These are phyloP conservation scores for Lactarius evosmus DNA, from an alignment of 768 basidiomycete species.

Conservation along the genomic window DNA sequence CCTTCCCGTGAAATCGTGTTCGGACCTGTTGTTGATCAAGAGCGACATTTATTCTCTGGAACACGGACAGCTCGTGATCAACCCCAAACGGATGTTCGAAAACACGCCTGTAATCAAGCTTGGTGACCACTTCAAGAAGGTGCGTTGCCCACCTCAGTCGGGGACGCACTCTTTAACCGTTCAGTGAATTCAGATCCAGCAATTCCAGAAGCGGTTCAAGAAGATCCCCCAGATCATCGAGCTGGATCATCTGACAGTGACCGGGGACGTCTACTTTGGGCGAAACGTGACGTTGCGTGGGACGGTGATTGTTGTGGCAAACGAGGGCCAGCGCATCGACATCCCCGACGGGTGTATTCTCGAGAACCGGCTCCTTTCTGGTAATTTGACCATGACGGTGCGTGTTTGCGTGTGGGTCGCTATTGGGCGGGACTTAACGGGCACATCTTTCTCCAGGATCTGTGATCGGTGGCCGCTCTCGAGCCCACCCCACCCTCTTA, in stretches of 20 bases:
- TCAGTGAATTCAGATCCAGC: slow-evolving; percentile 51
- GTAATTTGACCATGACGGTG: slow-evolving; percentile 80
- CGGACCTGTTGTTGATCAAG: slow-evolving; percentile 85
- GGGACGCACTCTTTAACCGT: not conserved
- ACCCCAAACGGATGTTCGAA: slow-evolving; percentile 75
- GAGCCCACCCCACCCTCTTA: not conserved
- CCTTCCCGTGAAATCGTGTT: slow-evolving; percentile 88
- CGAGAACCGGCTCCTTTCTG: slow-evolving; percentile 75
- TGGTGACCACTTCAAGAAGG: slow-evolving; percentile 96
- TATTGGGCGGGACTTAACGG: not conserved
- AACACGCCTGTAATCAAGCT: slow-evolving; percentile 95
- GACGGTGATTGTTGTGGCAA: slow-evolving; percentile 84
- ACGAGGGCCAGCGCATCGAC: slow-evolving; percentile 70
- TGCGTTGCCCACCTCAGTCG: slow-evolving; percentile 32
- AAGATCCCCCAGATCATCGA: slow-evolving; percentile 89
- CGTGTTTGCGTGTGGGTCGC: slow-evolving; percentile 14
- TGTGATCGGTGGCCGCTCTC: slow-evolving; percentile 4
- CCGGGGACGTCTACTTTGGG: slow-evolving; percentile 89
- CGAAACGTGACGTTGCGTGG: slow-evolving; percentile 82
- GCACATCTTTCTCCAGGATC: slow-evolving; percentile 4
- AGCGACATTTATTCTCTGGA: slow-evolving; percentile 88
- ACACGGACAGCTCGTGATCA: slow-evolving; percentile 87
- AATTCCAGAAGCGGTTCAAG: slow-evolving; percentile 95
- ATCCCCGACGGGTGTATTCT: slow-evolving; percentile 72
- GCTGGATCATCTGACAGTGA: slow-evolving; percentile 91